Evolutionary conservation across 2,329 filamentous ascomycete genomes (phyloP), one percentile per base, ranked within the genome.

Genomic region (Mycogone perniciosa): DNA sequence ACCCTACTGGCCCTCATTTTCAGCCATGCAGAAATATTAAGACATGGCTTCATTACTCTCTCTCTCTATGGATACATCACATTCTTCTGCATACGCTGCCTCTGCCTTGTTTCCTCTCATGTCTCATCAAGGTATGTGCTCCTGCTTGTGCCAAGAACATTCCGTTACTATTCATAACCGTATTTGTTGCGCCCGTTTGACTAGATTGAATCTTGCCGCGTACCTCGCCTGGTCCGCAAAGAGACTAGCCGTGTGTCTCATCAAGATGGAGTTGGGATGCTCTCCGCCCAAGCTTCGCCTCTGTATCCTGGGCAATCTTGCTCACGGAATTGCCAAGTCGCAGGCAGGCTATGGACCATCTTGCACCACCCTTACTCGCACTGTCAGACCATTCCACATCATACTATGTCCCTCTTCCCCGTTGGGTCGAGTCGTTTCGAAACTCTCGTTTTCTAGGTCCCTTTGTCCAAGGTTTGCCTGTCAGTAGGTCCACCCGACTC

Each of bases 221-320:
- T 47, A 43, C 51, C 39, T 37, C 51, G 51, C 51, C 42, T 34
- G 41, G 41, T 34, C 47, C 48, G 50, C 50, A 50, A 47, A 40
- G 45, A 54, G 50, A 57, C 55, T 55, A 53, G 55, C 11, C 37
- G 48, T 47, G 55, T 54, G 54, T 54, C 55, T 54, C 53, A 43
- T 51, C 47, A 53, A 20, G 20, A 20, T 20, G 20, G 20, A 20
- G 20, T 20, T 20, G 20, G 20, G 50, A 52, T 35, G 45, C 50
- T 52, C 49, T 44, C 49, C 49, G 49, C 49, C 31, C 31, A 43
- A 29, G 49, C 44, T 42, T 47, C 31, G 40, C 20, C 34, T 41
- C 20, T 38, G 35, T 11, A 20, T 20, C n/a, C 20, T 38, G 35
- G 35, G 11, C 35, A n/a, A 37, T 20, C 20, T n/a, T 20, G 35